Percentiles rank a stretch among this genome's conserved stretches.
Conservation (phyloP, 768 basidiomycete species). For the Strobilomyces confusus region DNA sequence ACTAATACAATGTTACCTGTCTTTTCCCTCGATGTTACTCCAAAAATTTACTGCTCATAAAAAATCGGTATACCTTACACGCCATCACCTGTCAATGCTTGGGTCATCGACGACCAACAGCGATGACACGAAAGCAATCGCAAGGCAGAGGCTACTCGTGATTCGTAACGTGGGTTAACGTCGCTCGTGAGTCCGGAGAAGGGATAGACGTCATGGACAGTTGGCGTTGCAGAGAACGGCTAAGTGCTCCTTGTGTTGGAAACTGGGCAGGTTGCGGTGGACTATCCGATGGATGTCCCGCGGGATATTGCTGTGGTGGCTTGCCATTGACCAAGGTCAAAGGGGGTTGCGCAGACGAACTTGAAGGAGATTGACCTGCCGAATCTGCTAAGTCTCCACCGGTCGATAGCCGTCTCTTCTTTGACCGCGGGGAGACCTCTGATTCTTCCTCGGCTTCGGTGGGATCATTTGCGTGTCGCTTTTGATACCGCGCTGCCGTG, state of each 20-base stretch:
- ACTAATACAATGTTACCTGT: constrained; percentile 23
- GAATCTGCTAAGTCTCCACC: background rate
- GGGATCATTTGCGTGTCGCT: constrained; percentile 17
- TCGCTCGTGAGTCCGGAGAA: constrained; percentile 22
- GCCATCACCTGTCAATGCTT: background rate
- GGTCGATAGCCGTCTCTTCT: constrained; percentile 26
- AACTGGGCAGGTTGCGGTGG: background rate
- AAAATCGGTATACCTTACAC: constrained; percentile 6
- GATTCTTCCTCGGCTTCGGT: constrained; percentile 7
- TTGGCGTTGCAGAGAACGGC: constrained; percentile 26
- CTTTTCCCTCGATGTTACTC: constrained; percentile 1
- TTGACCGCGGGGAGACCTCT: constrained; percentile 19
- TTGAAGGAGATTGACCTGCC: constrained; percentile 3
- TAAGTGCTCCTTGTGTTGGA: constrained; percentile 10
- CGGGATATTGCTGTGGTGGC: constrained; percentile 29
- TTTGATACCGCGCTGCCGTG: constrained; percentile 13
- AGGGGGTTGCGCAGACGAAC: constrained; percentile 8
- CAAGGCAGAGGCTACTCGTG: constrained; percentile 7
- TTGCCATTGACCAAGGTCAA: constrained; percentile 27
- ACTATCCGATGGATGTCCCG: constrained; percentile 16
- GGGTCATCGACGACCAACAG: background rate
- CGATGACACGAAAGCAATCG: background rate
- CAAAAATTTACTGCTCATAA: constrained; percentile 7
- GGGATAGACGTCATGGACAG: constrained; percentile 26
- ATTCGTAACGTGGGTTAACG: constrained; percentile 16